Conservation (phyloP, 1,284 basidiomycete genomes). For the Mycena citricolor region DNA sequence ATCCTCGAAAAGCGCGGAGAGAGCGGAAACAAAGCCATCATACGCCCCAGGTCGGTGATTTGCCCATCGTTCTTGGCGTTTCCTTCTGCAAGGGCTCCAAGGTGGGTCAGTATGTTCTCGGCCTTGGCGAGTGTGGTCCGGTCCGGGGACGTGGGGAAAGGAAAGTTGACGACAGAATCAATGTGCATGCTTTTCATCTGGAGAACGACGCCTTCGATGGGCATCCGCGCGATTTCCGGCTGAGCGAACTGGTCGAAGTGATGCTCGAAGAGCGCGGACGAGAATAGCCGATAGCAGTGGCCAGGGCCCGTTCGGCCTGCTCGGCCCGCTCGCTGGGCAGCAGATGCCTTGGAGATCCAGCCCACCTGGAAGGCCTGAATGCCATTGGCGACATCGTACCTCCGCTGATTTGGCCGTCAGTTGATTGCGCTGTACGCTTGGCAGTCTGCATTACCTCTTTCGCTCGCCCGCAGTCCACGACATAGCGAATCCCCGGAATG, state of each 20-base stretch:
- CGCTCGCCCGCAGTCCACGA: slow-evolving; percentile 93
- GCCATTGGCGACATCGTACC: slow-evolving; percentile 93
- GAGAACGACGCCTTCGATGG: slow-evolving; percentile 94
- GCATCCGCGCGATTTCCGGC: slow-evolving; percentile 94
- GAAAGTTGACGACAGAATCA: slow-evolving; percentile 94
- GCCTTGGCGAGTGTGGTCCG: slow-evolving; percentile 77
- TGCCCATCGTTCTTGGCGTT: slow-evolving; percentile 46
- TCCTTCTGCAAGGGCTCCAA: slow-evolving; percentile 74
- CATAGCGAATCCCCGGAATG: slow-evolving; percentile 97
- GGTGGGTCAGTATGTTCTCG: slow-evolving; percentile 76
- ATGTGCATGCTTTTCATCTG: slow-evolving; percentile 99
- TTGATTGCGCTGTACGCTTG: too few relatives aligned
- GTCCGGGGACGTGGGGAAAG: slow-evolving; percentile 96
- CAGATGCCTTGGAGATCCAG: slow-evolving; percentile 96
- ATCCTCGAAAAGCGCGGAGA: slow-evolving; percentile 93
- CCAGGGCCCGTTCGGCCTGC: slow-evolving; percentile 96
- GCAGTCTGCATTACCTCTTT: too few relatives aligned
- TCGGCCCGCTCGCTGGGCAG: slow-evolving; percentile 90
- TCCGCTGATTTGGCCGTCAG: too few relatives aligned
- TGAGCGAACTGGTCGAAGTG: slow-evolving; percentile 86
- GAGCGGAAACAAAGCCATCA: slow-evolving; percentile 94
- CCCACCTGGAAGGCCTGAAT: slow-evolving; percentile 97
- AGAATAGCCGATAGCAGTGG: slow-evolving; percentile 91
- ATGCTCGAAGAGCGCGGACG: slow-evolving; percentile 88
- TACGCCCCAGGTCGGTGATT: slow-evolving; percentile 86